Evolutionary conservation across 2,329 filamentous ascomycete species (phyloP).

Genomic region (Daldinia sp.): DNA sequence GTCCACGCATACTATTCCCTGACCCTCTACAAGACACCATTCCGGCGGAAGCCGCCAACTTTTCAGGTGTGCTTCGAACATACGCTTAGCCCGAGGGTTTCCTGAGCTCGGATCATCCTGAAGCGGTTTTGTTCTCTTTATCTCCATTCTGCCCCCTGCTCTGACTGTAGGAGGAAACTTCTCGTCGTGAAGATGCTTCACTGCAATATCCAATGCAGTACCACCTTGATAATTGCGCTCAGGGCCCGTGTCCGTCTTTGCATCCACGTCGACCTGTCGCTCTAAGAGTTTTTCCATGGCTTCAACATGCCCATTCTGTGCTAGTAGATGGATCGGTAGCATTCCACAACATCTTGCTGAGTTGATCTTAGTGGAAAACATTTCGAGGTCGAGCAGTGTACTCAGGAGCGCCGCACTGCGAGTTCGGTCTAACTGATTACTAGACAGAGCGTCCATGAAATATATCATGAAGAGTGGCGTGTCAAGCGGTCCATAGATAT

Average conservation of each 20-base stretch:
- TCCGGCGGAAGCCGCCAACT: conserved; percentile 8
- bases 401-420: neutral
- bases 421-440: neutral
- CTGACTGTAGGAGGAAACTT: neutral
- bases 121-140: neutral
- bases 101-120: neutral
- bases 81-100: too few species aligned
- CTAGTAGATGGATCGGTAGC: neutral
- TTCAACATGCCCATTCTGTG: neutral
- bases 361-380: neutral
- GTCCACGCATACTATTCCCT: neutral
- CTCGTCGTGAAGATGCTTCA: neutral
- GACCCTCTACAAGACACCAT: neutral
- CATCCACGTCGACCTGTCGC: neutral
- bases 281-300: neutral
- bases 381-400: neutral
- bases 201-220: neutral
- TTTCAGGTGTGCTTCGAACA: neutral
- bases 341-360: neutral
- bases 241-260: too few species aligned
- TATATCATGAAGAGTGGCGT: neutral
- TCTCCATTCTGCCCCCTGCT: neutral
- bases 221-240: too few species aligned
- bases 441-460: neutral
- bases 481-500: neutral